Evolutionary conservation across 2,329 filamentous ascomycete genomes (phyloP).

Genomic region (Aureobasidium sp.): DNA sequence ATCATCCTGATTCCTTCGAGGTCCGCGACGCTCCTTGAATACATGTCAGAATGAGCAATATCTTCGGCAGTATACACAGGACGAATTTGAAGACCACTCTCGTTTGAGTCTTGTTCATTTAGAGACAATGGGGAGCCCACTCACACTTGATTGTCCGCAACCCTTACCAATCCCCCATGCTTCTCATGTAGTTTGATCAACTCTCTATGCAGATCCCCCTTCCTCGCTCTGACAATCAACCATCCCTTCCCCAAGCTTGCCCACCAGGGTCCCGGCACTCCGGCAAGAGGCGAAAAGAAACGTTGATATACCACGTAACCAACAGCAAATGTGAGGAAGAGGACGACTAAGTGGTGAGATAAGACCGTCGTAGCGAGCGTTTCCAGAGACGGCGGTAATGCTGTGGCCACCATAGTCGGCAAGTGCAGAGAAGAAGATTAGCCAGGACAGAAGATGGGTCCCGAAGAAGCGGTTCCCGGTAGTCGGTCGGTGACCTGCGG

Average conservation of each 20-base stretch:
- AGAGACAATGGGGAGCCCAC: conserved; percentile 1
- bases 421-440: neutral
- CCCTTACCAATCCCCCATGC: conserved; percentile 27
- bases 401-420: neutral
- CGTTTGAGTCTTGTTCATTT: too few relatives aligned
- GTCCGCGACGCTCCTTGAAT: conserved; percentile 8
- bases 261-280: conserved; percentile 25
- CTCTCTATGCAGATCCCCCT: conserved; percentile 26
- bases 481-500: conserved; percentile 2
- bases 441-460: neutral
- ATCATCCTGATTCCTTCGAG: conserved; percentile 9
- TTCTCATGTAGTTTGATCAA: conserved; percentile 28
- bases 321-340: neutral
- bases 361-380: neutral
- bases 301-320: conserved; percentile 25
- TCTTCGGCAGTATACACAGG: too few relatives aligned
- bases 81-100: too few relatives aligned
- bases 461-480: conserved; percentile 5
- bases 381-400: neutral
- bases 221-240: conserved; percentile 27
- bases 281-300: conserved; percentile 22
- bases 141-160: conserved; percentile 27
- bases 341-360: neutral
- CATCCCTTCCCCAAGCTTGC: conserved; percentile 25
- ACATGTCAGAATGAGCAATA: too few relatives aligned